These are phyloP conservation scores for Fraxinus americana DNA, from an alignment of 257 asterid species.

Conservation along the genomic window DNA sequence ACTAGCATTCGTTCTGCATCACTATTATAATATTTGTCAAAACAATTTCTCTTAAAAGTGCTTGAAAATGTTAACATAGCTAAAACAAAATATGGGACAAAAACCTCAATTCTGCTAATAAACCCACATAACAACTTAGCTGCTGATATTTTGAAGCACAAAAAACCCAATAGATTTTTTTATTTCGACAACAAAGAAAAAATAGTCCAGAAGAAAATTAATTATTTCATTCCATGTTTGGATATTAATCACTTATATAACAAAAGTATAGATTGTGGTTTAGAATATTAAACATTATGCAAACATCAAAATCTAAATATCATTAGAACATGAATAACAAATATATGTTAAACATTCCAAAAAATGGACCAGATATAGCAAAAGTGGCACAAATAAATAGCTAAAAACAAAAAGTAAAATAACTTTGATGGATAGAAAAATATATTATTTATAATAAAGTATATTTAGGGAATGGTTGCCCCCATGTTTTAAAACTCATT, in stretches of 20 bases:
- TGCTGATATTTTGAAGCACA: neutral
- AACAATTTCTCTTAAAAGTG: neutral
- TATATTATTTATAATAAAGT: neutral
- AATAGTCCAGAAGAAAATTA: neutral
- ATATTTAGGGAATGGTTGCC: neutral
- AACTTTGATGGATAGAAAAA: neutral
- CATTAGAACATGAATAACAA: neutral
- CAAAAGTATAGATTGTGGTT: neutral
- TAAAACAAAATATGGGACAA: neutral
- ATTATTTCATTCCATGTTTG: neutral
- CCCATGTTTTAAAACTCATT: too few relatives aligned
- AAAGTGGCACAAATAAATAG: neutral
- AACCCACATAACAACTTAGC: neutral
- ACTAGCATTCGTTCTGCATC: conserved; percentile 74
- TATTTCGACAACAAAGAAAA: too few relatives aligned
- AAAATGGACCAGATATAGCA: neutral
- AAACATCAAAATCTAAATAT: neutral
- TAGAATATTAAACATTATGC: neutral
- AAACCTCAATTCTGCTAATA: neutral
- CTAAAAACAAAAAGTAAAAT: neutral
- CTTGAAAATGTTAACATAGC: neutral
- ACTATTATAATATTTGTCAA: conserved; percentile 44
- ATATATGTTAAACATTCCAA: neutral
- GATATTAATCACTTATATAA: neutral
- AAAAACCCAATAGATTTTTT: neutral